Evolutionary conservation across 2,329 filamentous ascomycete species (phyloP), one percentile per base, ranked within the genome.

Genomic region (Diaporthe capsici): DNA sequence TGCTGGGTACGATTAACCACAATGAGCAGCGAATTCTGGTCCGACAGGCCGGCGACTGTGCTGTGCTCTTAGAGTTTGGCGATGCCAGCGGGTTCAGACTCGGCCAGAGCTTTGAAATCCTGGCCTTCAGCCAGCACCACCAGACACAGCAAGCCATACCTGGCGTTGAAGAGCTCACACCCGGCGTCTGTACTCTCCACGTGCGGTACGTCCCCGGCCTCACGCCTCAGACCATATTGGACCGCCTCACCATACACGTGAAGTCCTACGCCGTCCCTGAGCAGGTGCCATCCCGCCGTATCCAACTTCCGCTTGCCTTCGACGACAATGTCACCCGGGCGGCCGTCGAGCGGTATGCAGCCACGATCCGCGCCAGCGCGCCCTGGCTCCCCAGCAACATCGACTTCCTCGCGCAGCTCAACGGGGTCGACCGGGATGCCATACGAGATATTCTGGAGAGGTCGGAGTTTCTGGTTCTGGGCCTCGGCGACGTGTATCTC

Each of bases 401-500:
- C 28, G 49, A 71, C 13, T 71, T 71, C 31, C 31, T 71, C n/a
- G 49, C 49, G 15, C 13, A 58, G 39, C 68, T 71, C 49, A 71
- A 71, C 28, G 68, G 53, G 15, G 42, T 71, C 10, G 25, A 13
- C 4, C n/a, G 68, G 20, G 44, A 34, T 49, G 61, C 0, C 6
- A 28, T 67, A 25, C 42, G 28, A 20, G 44, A n/a, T 20, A 34
- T 49, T 5, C 42, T 67, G 10, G 61, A 49, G 44, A 34, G 20
- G 20, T 67, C 61, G 0, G 12, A 17, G 6, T 71, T 71, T 13
- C 49, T 71, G 13, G 68, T 71, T 9, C 31, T 71, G 4, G 68
- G 68, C n/a, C 68, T 71, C n/a, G 68, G 68, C 22, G 68, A 71
- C 31, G 68, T 71, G 3, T 71, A 55, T 7, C 68, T 71, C 8